phyloP scores from a whole-genome alignment of 768 basidiomycete species.

The Trichaptum fuscoviolaceum region DNA sequence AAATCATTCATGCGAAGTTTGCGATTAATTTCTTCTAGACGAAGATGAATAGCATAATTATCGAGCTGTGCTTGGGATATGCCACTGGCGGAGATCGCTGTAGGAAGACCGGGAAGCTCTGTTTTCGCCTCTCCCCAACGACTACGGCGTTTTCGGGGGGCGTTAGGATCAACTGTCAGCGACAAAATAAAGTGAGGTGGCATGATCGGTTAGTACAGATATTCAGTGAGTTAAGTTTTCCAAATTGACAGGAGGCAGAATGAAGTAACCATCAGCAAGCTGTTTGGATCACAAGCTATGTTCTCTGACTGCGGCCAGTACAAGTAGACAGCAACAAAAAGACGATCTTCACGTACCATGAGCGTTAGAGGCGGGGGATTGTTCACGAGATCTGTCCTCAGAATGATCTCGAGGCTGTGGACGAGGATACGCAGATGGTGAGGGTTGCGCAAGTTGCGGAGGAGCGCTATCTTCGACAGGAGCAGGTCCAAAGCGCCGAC shows the following conservation, averaged over 20 bases:
- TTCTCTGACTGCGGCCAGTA: not conserved
- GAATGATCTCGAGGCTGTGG: slow-evolving; percentile 52
- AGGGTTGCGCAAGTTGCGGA: slow-evolving; percentile 82
- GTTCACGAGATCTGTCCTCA: slow-evolving; percentile 59
- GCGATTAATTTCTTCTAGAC: slow-evolving; percentile 95
- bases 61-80: slow-evolving; percentile 95
- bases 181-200: slow-evolving; percentile 33
- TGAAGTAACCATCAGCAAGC: slow-evolving; percentile 31
- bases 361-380: slow-evolving; percentile 53
- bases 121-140: slow-evolving; percentile 96
- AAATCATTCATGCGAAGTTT: slow-evolving; percentile 92
- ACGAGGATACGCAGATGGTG: slow-evolving; percentile 80
- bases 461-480: slow-evolving; percentile 77
- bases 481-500: slow-evolving; percentile 88
- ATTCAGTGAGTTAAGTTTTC: slow-evolving; percentile 20
- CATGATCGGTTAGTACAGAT: slow-evolving; percentile 44
- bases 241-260: slow-evolving; percentile 29
- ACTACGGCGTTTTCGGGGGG: slow-evolving; percentile 90
- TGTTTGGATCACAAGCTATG: slow-evolving; percentile 22
- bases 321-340: slow-evolving; percentile 1
- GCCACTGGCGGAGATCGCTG: slow-evolving; percentile 88
- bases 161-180: slow-evolving; percentile 69
- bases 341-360: slow-evolving; percentile 59
- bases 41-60: slow-evolving; percentile 93
- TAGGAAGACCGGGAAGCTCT: slow-evolving; percentile 89